These are phyloP conservation scores for Cadophora sp. DNA, from an alignment of 2,329 filamentous ascomycete genomes.

Conservation along the genomic window DNA sequence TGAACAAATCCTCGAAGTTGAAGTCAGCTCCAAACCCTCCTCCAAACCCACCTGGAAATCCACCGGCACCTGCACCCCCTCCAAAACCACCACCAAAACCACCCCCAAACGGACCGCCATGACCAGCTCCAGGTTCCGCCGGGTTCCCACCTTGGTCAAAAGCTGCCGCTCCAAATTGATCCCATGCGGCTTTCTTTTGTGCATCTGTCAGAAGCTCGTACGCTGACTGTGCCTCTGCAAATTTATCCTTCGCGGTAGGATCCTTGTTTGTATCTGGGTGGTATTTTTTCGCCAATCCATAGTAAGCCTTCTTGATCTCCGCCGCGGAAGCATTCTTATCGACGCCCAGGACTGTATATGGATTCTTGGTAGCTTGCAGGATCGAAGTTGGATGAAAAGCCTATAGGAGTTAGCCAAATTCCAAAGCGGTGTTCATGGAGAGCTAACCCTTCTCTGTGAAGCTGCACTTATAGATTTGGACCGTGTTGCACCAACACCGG, in stretches of 20 bases:
- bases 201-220: conserved; percentile 94
- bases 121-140: conserved; percentile 60
- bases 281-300: conserved; percentile 95
- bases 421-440: neutral
- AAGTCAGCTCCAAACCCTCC: conserved; percentile 79
- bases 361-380: conserved; percentile 64
- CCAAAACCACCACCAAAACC: conserved; percentile 24
- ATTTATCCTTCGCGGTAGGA: conserved; percentile 89
- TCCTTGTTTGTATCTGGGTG: conserved; percentile 99
- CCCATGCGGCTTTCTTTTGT: conserved; percentile 90
- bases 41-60: conserved; percentile 63
- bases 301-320: conserved; percentile 99
- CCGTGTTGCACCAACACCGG: conserved; percentile 15
- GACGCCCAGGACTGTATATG: conserved; percentile 87
- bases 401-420: conserved; percentile 28
- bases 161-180: conserved; percentile 86
- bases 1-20: conserved; percentile 96
- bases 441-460: conserved; percentile 39
- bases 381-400: conserved; percentile 42
- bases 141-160: conserved; percentile 72
- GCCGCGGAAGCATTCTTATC: conserved; percentile 77
- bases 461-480: neutral
- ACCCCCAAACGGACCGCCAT: conserved; percentile 49
- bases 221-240: conserved; percentile 88
- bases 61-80: conserved; percentile 56